A percentile compares a stretch with the other conserved stretches of the same genome.
Evolutionary conservation across 2,329 filamentous ascomycete species (phyloP).

Genomic region (Beauveria scarabaeidicola): DNA sequence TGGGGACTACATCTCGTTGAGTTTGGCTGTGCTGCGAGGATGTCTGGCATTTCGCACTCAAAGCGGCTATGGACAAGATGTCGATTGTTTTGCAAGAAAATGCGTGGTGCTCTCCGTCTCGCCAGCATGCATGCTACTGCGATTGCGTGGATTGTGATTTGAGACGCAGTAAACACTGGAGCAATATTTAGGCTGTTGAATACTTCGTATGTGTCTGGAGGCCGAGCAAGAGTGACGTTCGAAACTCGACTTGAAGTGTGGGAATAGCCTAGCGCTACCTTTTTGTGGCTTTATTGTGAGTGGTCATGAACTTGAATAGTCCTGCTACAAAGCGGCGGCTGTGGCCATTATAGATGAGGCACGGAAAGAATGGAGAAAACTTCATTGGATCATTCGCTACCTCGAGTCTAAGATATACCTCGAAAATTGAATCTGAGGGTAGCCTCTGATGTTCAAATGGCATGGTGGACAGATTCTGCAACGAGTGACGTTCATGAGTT

Average conservation of each 20-base stretch:
- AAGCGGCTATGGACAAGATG: not conserved
- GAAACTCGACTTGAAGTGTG: not conserved
- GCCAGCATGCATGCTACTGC: not conserved
- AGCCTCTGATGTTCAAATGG: too few relatives aligned
- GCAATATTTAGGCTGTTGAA: not conserved
- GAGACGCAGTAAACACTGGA: not conserved
- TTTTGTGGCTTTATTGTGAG: too few relatives aligned
- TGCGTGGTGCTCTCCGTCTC: not conserved
- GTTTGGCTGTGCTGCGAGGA: constrained; percentile 1
- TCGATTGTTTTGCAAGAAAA: constrained; percentile 1
- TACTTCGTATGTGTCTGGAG: not conserved
- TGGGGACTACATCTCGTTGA: not conserved
- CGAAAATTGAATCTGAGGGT: too few relatives aligned
- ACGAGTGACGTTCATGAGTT: too few relatives aligned
- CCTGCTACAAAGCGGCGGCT: too few relatives aligned
- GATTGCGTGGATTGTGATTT: not conserved
- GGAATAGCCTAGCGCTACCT: too few relatives aligned
- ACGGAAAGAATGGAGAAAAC: too few relatives aligned
- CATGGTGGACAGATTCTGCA: too few relatives aligned
- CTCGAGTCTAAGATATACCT: too few relatives aligned
- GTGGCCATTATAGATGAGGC: too few relatives aligned
- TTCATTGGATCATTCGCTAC: too few relatives aligned
- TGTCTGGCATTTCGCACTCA: not conserved
- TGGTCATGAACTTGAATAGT: too few relatives aligned
- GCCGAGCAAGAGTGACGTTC: not conserved